These are phyloP conservation scores for Blastobotrys capitulatus DNA, from an alignment of 1,139 yeast genomes.

Conservation along the genomic window DNA sequence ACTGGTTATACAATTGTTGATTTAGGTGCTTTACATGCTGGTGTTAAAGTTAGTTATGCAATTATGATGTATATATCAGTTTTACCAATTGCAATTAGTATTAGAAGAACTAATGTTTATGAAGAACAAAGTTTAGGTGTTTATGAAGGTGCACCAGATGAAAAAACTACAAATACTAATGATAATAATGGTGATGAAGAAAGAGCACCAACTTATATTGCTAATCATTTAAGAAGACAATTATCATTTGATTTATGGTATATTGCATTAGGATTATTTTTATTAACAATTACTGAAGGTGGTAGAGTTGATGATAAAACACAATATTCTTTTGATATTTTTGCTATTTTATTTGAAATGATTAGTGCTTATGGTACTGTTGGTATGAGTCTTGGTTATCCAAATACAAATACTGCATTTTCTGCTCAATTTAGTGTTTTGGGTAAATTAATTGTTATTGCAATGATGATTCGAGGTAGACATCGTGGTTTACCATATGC, in stretches of 20 bases:
- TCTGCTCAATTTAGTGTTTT: slow-evolving; percentile 64
- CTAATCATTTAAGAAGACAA: slow-evolving; percentile 86
- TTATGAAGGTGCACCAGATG: slow-evolving; percentile 34
- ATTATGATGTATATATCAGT: slow-evolving; percentile 98
- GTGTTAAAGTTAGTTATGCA: slow-evolving; percentile 88
- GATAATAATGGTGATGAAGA: slow-evolving; percentile 26
- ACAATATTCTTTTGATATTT: slow-evolving; percentile 50
- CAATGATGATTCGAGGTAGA: slow-evolving; percentile 89
- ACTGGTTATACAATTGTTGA: slow-evolving; percentile 81
- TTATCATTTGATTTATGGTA: slow-evolving; percentile 95
- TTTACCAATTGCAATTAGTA: slow-evolving; percentile 90
- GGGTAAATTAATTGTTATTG: slow-evolving; percentile 79
- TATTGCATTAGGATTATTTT: slow-evolving; percentile 75
- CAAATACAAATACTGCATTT: slow-evolving; percentile 60
- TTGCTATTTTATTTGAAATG: slow-evolving; percentile 75
- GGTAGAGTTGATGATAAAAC: slow-evolving; percentile 44
- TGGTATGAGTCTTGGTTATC: slow-evolving; percentile 83
- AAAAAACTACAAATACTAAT: slow-evolving; percentile 15
- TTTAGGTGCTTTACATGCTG: slow-evolving; percentile 70
- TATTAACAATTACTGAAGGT: slow-evolving; percentile 84
- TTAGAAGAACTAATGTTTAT: slow-evolving; percentile 93
- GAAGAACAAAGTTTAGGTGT: slow-evolving; percentile 95
- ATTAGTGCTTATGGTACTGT: slow-evolving; percentile 96
- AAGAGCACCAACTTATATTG: slow-evolving; percentile 51
- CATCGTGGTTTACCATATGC: slow-evolving; percentile 96